Percentiles rank a stretch among this genome's conserved stretches.
Evolutionary conservation across 768 basidiomycete genomes (phyloP).

Genomic region (Phylloporus arenicola): DNA sequence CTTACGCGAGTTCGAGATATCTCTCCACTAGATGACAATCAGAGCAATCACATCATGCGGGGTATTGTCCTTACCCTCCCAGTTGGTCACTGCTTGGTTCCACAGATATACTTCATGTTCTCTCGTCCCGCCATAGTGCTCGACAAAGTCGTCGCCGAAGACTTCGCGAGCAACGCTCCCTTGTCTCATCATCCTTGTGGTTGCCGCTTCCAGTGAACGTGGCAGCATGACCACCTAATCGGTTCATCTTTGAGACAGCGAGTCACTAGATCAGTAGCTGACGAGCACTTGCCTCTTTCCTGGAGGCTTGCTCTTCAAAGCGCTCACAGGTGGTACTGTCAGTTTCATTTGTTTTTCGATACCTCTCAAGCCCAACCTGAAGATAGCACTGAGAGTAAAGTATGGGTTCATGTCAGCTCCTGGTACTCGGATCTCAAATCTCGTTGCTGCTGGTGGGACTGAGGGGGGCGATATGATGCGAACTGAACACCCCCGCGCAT

Average conservation of each 20-base stretch:
- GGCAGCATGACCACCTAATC: constrained; percentile 69
- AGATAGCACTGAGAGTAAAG: constrained; percentile 82
- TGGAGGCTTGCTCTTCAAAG: constrained; percentile 35
- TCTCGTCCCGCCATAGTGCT: constrained; percentile 94
- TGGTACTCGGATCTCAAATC: constrained; percentile 90
- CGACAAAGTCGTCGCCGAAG: constrained; percentile 86
- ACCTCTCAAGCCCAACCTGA: constrained; percentile 81
- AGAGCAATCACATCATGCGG: constrained; percentile 3
- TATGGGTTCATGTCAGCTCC: constrained; percentile 98
- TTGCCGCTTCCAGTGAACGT: constrained; percentile 72
- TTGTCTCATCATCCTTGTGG: constrained; percentile 69
- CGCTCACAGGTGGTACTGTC: constrained; percentile 62
- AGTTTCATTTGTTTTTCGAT: constrained; percentile 72
- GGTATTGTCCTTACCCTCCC: constrained; percentile 67
- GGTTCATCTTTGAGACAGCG: not conserved
- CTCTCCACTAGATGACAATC: constrained; percentile 57
- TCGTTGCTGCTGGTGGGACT: constrained; percentile 72
- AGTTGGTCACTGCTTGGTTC: constrained; percentile 87
- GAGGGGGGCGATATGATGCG: constrained; percentile 91
- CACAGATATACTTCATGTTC: constrained; percentile 83
- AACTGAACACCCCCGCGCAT: constrained; percentile 88
- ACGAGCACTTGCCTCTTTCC: constrained; percentile 51
- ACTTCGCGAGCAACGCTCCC: constrained; percentile 82
- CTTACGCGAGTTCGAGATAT: constrained; percentile 75
- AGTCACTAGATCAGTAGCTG: not conserved